Evolutionary conservation across 352 stramenopile genomes (phyloP).

Genomic region (Thalassiosira exigua): DNA sequence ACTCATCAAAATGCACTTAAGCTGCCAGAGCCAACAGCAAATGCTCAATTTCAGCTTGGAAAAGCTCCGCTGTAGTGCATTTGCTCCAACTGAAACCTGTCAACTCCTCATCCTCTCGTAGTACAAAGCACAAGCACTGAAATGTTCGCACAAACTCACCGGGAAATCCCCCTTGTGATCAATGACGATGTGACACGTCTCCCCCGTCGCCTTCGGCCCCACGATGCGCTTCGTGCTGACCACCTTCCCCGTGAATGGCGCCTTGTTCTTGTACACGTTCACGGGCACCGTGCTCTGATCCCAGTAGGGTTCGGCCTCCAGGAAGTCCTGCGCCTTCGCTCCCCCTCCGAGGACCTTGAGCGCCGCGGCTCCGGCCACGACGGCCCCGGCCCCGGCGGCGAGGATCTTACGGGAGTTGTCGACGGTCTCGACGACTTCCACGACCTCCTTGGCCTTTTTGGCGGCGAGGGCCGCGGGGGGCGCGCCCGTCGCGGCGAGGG

Average conservation of each 20-base stretch:
- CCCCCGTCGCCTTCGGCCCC: slow-evolving; percentile 86
- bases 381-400: slow-evolving; percentile 55
- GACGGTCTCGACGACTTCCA: slow-evolving; percentile 70
- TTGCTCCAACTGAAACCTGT: too few relatives aligned
- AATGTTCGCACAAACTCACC: too few relatives aligned
- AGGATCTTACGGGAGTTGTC: slow-evolving; percentile 72
- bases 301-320: slow-evolving; percentile 87
- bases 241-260: slow-evolving; percentile 88
- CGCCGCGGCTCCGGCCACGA: slow-evolving; percentile 58
- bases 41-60: too few relatives aligned
- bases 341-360: slow-evolving; percentile 45
- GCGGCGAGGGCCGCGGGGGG: slow-evolving; percentile 59
- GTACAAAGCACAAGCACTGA: too few relatives aligned
- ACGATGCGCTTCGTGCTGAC: slow-evolving; percentile 90
- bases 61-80: too few relatives aligned
- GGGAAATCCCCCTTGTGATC: slow-evolving; percentile 89
- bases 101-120: too few relatives aligned
- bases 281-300: slow-evolving; percentile 86
- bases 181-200: slow-evolving; percentile 91
- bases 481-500: slow-evolving; percentile 57
- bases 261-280: slow-evolving; percentile 89
- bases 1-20: too few relatives aligned
- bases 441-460: slow-evolving; percentile 62
- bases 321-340: slow-evolving; percentile 81
- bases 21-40: too few relatives aligned